phyloP scores from a whole-genome alignment of 2,329 filamentous ascomycete species.

The Keithomyces neogunnii region DNA sequence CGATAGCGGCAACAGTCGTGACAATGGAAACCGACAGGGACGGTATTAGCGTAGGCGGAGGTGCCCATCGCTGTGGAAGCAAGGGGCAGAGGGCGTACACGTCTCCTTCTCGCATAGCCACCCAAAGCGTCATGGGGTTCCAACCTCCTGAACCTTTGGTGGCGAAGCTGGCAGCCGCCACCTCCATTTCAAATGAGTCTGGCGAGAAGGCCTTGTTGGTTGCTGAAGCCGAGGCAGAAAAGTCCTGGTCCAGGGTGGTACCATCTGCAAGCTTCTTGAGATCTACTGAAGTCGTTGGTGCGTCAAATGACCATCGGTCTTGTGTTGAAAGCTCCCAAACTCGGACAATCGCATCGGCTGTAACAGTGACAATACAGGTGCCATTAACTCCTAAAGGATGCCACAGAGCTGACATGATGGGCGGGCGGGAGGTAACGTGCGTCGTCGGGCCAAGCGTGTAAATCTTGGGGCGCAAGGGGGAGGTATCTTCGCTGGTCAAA shows the following conservation, averaged over 20 bases:
- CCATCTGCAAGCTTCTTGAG: slow-evolving; percentile 84
- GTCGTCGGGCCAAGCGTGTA: slow-evolving; percentile 89
- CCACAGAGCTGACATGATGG: slow-evolving; percentile 78
- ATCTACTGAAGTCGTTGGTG: slow-evolving; percentile 76
- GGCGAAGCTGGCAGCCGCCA: slow-evolving; percentile 77
- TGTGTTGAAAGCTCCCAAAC: slow-evolving; percentile 84
- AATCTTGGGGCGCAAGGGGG: slow-evolving; percentile 70
- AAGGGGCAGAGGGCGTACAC: slow-evolving; percentile 90
- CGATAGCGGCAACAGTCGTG: slow-evolving; percentile 56
- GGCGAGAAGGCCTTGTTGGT: slow-evolving; percentile 79
- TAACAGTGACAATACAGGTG: slow-evolving; percentile 78
- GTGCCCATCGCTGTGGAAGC: slow-evolving; percentile 78
- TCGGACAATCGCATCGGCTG: slow-evolving; percentile 77
- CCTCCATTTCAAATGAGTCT: slow-evolving; percentile 87
- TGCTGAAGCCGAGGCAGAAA: slow-evolving; percentile 64
- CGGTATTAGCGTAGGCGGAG: slow-evolving; percentile 66
- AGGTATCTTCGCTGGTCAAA: slow-evolving; percentile 58
- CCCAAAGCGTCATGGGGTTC: slow-evolving; percentile 93
- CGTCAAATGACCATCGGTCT: slow-evolving; percentile 80
- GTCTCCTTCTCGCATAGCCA: slow-evolving; percentile 91
- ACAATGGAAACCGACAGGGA: slow-evolving; percentile 78
- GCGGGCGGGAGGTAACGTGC: slow-evolving; percentile 78
- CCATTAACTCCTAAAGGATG: slow-evolving; percentile 82
- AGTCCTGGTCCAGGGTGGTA: slow-evolving; percentile 72
- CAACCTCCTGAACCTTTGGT: slow-evolving; percentile 65